Evolutionary conservation across 2,329 filamentous ascomycete species (phyloP).

Genomic region (Hysterium pulicare): DNA sequence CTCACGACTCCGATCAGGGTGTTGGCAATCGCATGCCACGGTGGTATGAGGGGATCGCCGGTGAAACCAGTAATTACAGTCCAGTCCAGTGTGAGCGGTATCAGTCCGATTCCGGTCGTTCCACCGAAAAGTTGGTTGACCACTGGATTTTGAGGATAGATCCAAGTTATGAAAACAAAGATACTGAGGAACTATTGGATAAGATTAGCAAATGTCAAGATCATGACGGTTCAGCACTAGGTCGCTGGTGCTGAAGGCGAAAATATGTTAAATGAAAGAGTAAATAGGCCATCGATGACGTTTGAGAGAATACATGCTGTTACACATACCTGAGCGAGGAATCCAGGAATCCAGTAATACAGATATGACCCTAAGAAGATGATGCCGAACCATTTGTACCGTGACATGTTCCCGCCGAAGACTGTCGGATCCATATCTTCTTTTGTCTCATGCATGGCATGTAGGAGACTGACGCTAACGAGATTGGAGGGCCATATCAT

Average conservation of each 20-base stretch:
- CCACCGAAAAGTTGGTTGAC: conserved; percentile 27
- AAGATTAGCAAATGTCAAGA: no score
- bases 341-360: conserved; percentile 27
- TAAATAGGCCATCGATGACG: no score
- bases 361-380: conserved; percentile 18
- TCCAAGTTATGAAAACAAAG: conserved; percentile 26
- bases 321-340: conserved; percentile 13
- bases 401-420: conserved; percentile 22
- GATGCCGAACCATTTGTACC: conserved; percentile 21
- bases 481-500: conserved; percentile 25
- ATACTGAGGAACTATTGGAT: conserved; percentile 17
- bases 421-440: conserved; percentile 16
- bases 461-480: conserved; percentile 18
- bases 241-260: conserved; percentile 2
- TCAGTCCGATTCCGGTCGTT: conserved; percentile 18
- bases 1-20: conserved; percentile 61
- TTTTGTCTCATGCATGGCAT: conserved; percentile 22
- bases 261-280: conserved; percentile 3
- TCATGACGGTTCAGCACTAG: conserved; percentile 4
- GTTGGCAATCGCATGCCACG: conserved; percentile 61
- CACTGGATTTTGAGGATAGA: conserved; percentile 21
- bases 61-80: conserved; percentile 15
- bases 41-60: conserved; percentile 15
- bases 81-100: conserved; percentile 27
- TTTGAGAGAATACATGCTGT: conserved; percentile 3